These are phyloP conservation scores for Dendrobium chrysotoxum DNA, from an alignment of 106 monocot genomes.

Conservation along the genomic window DNA sequence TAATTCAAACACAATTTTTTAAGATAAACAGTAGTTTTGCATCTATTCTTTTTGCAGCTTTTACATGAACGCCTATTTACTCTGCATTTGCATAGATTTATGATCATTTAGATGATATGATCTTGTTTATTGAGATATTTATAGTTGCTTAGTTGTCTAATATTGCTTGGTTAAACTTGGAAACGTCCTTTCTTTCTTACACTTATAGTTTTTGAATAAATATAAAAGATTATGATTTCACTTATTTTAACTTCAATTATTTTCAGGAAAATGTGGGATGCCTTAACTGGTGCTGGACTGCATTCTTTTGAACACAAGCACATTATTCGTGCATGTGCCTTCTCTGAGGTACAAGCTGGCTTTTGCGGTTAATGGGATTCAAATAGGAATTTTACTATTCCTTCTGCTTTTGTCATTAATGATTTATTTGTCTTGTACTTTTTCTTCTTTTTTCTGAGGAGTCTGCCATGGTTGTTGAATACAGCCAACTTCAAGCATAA, in stretches of 20 bases:
- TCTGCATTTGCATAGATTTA: too few relatives aligned
- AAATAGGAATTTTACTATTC: neutral
- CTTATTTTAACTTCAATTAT: neutral
- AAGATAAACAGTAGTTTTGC: too few relatives aligned
- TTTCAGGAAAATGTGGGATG: slow-evolving; percentile 96
- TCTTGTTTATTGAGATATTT: too few relatives aligned
- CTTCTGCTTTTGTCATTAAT: neutral
- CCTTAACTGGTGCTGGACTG: slow-evolving; percentile 70
- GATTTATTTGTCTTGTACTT: neutral
- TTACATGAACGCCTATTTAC: too few relatives aligned
- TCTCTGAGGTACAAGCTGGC: slow-evolving; percentile 64
- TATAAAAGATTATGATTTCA: neutral
- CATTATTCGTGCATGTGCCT: slow-evolving; percentile 91
- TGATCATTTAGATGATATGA: too few relatives aligned
- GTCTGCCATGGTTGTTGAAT: neutral
- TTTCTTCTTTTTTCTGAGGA: neutral
- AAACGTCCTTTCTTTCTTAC: neutral
- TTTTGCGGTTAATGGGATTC: neutral
- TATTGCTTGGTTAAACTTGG: too few relatives aligned
- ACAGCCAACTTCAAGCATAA: neutral
- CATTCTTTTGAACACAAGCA: slow-evolving; percentile 96
- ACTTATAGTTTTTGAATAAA: neutral
- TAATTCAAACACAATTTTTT: neutral
- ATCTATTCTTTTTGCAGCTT: too few relatives aligned
- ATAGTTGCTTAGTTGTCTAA: too few relatives aligned